Percentiles rank a stretch among this genome's conserved stretches.
Evolutionary conservation across 805 yeast genomes (phyloP).

Genomic region (Hermanozyma aechmeae): DNA sequence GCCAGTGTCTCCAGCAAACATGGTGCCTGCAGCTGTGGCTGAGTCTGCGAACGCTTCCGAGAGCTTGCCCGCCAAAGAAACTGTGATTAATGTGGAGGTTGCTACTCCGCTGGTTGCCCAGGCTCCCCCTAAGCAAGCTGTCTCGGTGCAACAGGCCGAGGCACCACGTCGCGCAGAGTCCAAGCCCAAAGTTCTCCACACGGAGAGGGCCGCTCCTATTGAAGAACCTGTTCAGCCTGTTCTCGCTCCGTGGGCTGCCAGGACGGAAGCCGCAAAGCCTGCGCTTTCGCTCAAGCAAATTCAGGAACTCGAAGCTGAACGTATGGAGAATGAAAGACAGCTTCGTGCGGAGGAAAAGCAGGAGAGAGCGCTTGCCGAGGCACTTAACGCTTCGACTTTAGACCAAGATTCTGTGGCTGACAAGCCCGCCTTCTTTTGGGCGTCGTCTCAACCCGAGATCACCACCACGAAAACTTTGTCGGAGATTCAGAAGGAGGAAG

Average conservation of each 20-base stretch:
- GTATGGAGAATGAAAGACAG: conserved; percentile 27
- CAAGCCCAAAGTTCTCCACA: too few species aligned
- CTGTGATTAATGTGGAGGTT: too few species aligned
- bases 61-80: too few species aligned
- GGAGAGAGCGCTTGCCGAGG: conserved; percentile 10
- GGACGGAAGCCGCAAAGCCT: conserved; percentile 19
- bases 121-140: too few species aligned
- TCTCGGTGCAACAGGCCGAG: too few species aligned
- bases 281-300: conserved; percentile 42
- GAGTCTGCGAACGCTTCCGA: too few species aligned
- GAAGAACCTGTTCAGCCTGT: not conserved
- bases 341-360: conserved; percentile 26
- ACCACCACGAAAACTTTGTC: conserved; percentile 46
- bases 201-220: too few species aligned
- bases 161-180: too few species aligned
- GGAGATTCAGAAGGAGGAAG: conserved; percentile 56
- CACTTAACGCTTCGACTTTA: conserved; percentile 12
- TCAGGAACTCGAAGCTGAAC: conserved; percentile 41
- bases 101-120: too few species aligned
- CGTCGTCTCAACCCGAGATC: conserved; percentile 9
- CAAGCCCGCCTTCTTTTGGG: conserved; percentile 14
- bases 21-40: too few species aligned
- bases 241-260: conserved; percentile 52
- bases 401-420: conserved; percentile 17
- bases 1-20: too few species aligned